Base-by-base conservation (phyloP, 2,329 filamentous ascomycete species). In the Sarocladium brachiariae region DNA sequence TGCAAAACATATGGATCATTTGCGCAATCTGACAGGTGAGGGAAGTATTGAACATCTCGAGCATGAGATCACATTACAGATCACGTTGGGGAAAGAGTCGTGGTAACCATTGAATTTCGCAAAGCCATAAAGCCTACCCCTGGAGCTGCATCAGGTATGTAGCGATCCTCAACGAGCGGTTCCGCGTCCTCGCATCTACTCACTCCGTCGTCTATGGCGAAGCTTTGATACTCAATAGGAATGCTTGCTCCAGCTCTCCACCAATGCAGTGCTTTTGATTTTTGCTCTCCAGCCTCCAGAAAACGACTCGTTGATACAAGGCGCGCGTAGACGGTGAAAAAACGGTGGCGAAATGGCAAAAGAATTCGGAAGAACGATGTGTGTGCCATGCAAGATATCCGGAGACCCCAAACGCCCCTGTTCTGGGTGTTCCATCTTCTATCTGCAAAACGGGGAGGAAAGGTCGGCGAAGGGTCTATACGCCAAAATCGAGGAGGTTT, bases 321-420 rank as follows among this genome's bases (percentile, higher is more conserved):
- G 65, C 64, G 62, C 55, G 55, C 63, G 64, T 47, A 47, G 63
- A 66, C 61, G 64, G 65, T 71, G 71, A 73, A 71, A 72, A 52
- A 46, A 52, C 45, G 49, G 43, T 47, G 43, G 31, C 43, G 43
- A 47, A 31, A 47, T 47, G 25, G 43, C 43, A 47, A 31, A 50
- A 53, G 51, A 53, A 41, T 31, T 55, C 67, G 69, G 74, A 70
- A 64, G 64, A 65, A 65, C 61, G 66, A 70, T 65, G 65, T 70
- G 37, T 69, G 65, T 72, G 72, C 76, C 74, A 82, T 86, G 84
- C 82, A 80, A 86, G 84, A 87, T 87, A 88, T 88, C 85, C 85
- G 84, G 85, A 67, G 83, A 76, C 51, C 77, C 80, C 77, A 78
- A 83, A 87, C 85, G 83, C 84, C 83, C 81, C 73, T 75, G 72